Conservation (phyloP, 176 grass and related monocot genomes). For the Chrysopogon serrulatus region DNA sequence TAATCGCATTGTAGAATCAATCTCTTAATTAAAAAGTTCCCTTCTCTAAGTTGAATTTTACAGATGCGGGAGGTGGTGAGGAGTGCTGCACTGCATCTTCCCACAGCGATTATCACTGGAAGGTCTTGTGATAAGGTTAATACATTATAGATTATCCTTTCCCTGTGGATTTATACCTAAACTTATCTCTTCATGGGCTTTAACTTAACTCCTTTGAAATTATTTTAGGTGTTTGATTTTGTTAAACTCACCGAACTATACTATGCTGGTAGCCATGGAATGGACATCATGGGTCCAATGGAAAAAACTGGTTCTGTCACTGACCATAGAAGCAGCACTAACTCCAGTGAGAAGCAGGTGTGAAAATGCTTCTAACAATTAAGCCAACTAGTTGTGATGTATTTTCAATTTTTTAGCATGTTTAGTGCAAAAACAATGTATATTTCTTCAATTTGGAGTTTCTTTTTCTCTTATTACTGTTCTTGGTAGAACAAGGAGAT, state of each 20-base stretch:
- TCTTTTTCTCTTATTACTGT: neutral
- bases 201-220: neutral
- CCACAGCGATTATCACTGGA: constrained; percentile 81
- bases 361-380: neutral
- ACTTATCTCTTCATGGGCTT: neutral
- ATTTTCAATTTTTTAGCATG: neutral
- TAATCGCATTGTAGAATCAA: neutral
- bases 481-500: constrained; percentile 42
- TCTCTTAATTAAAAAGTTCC: neutral
- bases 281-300: constrained; percentile 68
- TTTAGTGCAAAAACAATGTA: neutral
- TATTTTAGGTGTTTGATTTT: constrained; percentile 70
- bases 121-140: constrained; percentile 70
- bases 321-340: neutral
- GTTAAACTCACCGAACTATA: constrained; percentile 63
- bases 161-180: neutral
- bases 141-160: neutral
- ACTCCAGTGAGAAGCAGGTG: neutral
- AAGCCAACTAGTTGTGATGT: neutral
- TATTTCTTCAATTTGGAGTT: neutral
- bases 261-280: constrained; percentile 87
- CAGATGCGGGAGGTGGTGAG: constrained; percentile 69
- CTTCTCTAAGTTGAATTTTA: neutral
- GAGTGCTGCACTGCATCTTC: constrained; percentile 42
- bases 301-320: constrained; percentile 19